Evolutionary conservation across 2,329 filamentous ascomycete genomes (phyloP).

Genomic region (Microdochium paspali): DNA sequence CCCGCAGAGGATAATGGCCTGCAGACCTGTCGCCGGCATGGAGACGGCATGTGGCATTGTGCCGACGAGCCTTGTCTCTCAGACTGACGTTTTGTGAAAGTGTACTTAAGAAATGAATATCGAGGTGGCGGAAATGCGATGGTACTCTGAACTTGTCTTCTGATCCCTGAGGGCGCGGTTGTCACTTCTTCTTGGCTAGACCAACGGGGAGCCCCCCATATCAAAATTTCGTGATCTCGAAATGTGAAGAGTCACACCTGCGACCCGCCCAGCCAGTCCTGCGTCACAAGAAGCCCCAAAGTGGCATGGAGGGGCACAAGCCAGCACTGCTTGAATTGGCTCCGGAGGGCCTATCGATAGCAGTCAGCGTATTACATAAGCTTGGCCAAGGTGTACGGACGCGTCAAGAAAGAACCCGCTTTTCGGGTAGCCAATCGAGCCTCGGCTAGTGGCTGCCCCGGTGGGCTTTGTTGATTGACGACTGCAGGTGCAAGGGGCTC

Average conservation of each 20-base stretch:
- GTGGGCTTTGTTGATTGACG: not conserved
- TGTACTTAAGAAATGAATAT: not conserved
- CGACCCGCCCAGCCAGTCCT: not conserved
- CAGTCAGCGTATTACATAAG: not conserved
- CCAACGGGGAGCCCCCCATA: not conserved
- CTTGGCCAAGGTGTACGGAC: not conserved
- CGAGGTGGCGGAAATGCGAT: not conserved
- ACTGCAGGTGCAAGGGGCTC: not conserved
- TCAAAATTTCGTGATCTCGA: not conserved
- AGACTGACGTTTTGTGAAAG: not conserved
- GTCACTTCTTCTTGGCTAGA: too few relatives aligned
- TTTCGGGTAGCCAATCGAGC: not conserved
- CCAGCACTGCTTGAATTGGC: not conserved
- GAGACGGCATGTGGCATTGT: conserved; percentile 68
- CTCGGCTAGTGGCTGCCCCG: not conserved
- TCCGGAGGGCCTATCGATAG: too few relatives aligned
- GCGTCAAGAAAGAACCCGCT: not conserved
- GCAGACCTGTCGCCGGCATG: conserved; percentile 67
- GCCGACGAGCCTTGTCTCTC: not conserved
- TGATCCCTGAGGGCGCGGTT: too few relatives aligned
- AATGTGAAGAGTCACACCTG: not conserved
- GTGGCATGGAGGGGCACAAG: not conserved
- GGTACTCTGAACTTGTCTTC: too few relatives aligned
- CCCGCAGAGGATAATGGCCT: conserved; percentile 75
- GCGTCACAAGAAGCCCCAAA: not conserved